These are phyloP conservation scores for Psilocybe tampanensis DNA, from an alignment of 768 basidiomycete species.

Conservation along the genomic window DNA sequence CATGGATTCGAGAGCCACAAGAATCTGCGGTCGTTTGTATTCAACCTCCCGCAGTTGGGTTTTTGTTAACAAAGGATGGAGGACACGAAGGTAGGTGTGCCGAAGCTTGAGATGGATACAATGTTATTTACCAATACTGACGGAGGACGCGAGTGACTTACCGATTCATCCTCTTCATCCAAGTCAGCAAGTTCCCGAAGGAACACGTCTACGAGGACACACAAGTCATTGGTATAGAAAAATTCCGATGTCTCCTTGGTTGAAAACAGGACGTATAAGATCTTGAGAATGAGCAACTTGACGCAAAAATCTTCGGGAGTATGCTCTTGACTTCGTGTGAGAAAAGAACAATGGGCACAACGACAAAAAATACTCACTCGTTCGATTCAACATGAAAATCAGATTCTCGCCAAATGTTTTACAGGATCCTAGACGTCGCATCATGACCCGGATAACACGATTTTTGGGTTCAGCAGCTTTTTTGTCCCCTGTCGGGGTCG, in stretches of 20 bases:
- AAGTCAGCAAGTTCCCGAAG: conserved; percentile 91
- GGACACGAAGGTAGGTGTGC: conserved; percentile 95
- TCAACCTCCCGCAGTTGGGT: conserved; percentile 85
- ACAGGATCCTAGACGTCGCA: conserved; percentile 81
- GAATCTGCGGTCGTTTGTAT: conserved; percentile 92
- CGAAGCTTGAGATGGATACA: conserved; percentile 58
- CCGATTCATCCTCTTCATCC: conserved; percentile 92
- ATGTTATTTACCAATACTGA: conserved; percentile 3
- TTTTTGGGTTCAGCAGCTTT: conserved; percentile 55
- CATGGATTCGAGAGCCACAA: conserved; percentile 78
- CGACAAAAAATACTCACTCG: conserved; percentile 58
- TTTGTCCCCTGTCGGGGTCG: conserved; percentile 19
- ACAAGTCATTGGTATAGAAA: conserved; percentile 97
- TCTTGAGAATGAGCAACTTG: conserved; percentile 91
- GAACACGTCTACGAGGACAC: conserved; percentile 96
- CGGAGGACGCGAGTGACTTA: conserved; percentile 27
- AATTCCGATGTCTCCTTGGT: conserved; percentile 92
- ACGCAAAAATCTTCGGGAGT: conserved; percentile 92
- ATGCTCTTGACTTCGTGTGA: conserved; percentile 53
- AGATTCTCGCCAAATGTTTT: conserved; percentile 98
- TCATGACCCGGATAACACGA: conserved; percentile 79
- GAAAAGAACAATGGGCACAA: background rate
- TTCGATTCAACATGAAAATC: conserved; percentile 98
- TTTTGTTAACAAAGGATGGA: conserved; percentile 92
- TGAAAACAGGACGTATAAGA: conserved; percentile 93